phyloP scores from a whole-genome alignment of 2,329 filamentous ascomycete genomes.

The Ophiocordyceps polyrhachis-furcata region DNA sequence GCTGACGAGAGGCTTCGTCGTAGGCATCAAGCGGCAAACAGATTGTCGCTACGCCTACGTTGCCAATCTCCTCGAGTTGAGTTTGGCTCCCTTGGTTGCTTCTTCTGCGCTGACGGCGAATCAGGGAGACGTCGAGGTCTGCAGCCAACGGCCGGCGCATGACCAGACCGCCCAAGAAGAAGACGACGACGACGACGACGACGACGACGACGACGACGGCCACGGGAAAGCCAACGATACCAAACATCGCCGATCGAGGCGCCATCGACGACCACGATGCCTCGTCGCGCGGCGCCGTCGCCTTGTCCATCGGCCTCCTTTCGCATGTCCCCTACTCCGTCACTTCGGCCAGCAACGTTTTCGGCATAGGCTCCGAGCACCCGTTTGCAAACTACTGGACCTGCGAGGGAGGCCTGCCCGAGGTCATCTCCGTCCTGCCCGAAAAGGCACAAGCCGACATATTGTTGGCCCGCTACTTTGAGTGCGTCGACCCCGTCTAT shows the following conservation, averaged over 20 bases:
- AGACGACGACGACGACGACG: constrained; percentile 12
- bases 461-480: constrained; percentile 43
- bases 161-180: constrained; percentile 39
- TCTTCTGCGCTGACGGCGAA: not conserved
- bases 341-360: constrained; percentile 55
- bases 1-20: constrained; percentile 2
- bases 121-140: constrained; percentile 37
- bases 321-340: constrained; percentile 57
- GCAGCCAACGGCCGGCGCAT: constrained; percentile 34
- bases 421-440: constrained; percentile 58
- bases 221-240: constrained; percentile 21
- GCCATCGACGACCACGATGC: constrained; percentile 24
- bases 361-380: constrained; percentile 62
- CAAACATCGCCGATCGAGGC: constrained; percentile 37
- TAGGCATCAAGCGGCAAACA: constrained; percentile 58
- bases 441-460: constrained; percentile 61
- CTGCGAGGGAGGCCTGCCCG: constrained; percentile 52
- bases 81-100: constrained; percentile 11
- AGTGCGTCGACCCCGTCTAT: constrained; percentile 62
- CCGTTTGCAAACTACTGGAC: constrained; percentile 79
- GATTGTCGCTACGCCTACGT: constrained; percentile 59
- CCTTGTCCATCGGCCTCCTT: constrained; percentile 41
- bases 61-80: constrained; percentile 56
- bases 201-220: no score
- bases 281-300: constrained; percentile 29